Conservation (phyloP, 2,329 filamentous ascomycete species). For the Botrytis squamosa region DNA sequence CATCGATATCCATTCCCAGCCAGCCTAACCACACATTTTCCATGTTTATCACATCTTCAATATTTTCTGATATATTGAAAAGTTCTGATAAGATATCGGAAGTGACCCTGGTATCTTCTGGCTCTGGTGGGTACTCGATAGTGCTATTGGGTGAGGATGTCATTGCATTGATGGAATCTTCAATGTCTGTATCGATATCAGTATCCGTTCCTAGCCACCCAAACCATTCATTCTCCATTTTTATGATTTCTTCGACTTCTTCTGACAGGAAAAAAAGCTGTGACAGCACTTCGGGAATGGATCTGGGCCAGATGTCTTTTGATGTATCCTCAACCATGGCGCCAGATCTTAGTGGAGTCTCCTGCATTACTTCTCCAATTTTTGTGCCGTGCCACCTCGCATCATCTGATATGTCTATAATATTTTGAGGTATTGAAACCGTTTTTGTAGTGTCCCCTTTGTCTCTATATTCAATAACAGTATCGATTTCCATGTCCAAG, state of each 20-base stretch:
- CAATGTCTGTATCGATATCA: background rate
- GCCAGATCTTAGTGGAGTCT: background rate
- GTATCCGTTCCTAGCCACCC: background rate
- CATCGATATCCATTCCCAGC: background rate
- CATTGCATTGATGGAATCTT: background rate
- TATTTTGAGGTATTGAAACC: background rate
- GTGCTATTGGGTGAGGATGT: background rate
- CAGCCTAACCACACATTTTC: background rate
- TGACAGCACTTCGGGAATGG: background rate
- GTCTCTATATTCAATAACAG: background rate
- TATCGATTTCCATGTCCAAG: background rate
- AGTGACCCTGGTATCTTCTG: background rate
- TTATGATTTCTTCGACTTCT: background rate
- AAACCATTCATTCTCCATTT: background rate
- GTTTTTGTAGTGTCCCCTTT: background rate
- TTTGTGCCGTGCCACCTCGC: background rate
- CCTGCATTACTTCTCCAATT: background rate
- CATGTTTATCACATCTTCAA: background rate
- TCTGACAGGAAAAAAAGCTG: too few species aligned
- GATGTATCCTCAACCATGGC: background rate
- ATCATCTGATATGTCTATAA: background rate
- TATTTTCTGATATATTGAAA: background rate
- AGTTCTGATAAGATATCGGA: background rate
- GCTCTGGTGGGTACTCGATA: background rate
- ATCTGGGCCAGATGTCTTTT: too few species aligned